Evolutionary conservation across 1,284 basidiomycete genomes (phyloP).

Genomic region (Dichomitus squalens): DNA sequence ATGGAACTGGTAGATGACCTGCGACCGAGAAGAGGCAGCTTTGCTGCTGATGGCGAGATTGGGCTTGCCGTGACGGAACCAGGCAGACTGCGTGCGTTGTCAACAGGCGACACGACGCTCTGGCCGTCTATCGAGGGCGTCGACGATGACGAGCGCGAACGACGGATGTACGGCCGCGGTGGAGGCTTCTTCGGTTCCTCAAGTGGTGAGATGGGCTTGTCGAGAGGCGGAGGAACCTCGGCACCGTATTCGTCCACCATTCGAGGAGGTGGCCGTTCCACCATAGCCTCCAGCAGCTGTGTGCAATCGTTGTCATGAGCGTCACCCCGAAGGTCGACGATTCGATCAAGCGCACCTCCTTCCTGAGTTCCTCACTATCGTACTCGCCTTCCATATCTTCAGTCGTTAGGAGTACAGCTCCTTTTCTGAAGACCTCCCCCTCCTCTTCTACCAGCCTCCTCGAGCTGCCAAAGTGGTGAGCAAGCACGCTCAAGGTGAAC

Average conservation of each 20-base stretch:
- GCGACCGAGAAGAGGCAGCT: conserved; percentile 21
- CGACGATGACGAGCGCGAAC: conserved; percentile 52
- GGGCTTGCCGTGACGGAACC: conserved; percentile 20
- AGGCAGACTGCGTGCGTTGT: conserved; percentile 16
- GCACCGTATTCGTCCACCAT: conserved; percentile 56
- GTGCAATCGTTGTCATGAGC: neutral
- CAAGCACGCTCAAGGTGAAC: neutral
- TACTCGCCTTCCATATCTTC: conserved; percentile 87
- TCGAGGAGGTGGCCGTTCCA: conserved; percentile 63
- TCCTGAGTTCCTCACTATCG: conserved; percentile 80
- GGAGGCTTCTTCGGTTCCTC: conserved; percentile 41
- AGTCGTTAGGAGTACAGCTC: conserved; percentile 74
- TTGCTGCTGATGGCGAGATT: conserved; percentile 13
- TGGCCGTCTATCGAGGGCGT: conserved; percentile 32
- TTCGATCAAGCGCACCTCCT: conserved; percentile 63
- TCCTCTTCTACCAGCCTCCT: conserved; percentile 85
- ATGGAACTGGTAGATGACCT: conserved; percentile 23
- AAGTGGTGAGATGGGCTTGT: conserved; percentile 12
- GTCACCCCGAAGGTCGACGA: neutral
- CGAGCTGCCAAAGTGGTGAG: conserved; percentile 47
- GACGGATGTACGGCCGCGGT: conserved; percentile 59
- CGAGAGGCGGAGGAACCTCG: conserved; percentile 22
- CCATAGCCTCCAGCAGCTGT: conserved; percentile 62
- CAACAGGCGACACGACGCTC: conserved; percentile 18
- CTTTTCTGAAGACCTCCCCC: conserved; percentile 92